Evolutionary conservation across 108 stramenopile genomes (phyloP).

Genomic region (Nitzschia sp.): DNA sequence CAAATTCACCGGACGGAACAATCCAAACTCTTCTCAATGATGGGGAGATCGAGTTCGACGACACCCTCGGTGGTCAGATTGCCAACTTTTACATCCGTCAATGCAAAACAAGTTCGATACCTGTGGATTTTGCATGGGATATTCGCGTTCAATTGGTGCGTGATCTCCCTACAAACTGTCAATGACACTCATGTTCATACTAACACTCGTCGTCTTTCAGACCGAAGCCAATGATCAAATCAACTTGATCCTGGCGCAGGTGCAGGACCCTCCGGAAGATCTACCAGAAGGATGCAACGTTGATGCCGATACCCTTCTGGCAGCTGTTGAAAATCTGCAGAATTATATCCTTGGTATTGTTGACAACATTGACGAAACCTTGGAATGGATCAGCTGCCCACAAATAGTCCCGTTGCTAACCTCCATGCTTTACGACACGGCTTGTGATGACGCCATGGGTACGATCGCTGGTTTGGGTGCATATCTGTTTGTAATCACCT

Average conservation of each 20-base stretch:
- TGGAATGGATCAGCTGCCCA: background rate
- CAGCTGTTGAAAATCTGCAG: background rate
- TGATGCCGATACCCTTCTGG: background rate
- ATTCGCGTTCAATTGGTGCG: background rate
- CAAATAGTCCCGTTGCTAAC: background rate
- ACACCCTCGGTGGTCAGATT: background rate
- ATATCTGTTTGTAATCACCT: conserved; percentile 8
- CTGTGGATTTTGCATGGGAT: background rate
- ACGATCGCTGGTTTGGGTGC: background rate
- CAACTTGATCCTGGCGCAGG: too few species aligned
- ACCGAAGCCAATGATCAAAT: too few species aligned
- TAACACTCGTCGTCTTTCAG: too few species aligned
- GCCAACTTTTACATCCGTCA: background rate
- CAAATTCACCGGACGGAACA: background rate
- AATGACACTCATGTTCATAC: too few species aligned
- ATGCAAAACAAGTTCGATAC: background rate
- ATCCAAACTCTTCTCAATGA: background rate
- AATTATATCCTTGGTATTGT: background rate
- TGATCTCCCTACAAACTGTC: background rate
- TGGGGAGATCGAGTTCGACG: background rate
- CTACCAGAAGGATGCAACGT: background rate
- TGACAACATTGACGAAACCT: background rate
- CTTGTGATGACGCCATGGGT: background rate
- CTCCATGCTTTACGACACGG: background rate
- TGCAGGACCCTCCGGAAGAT: background rate